Percentiles rank a stretch among this genome's conserved stretches.
Evolutionary conservation across 768 basidiomycete genomes (phyloP).

Genomic region (Vishniacozyma victoriae): DNA sequence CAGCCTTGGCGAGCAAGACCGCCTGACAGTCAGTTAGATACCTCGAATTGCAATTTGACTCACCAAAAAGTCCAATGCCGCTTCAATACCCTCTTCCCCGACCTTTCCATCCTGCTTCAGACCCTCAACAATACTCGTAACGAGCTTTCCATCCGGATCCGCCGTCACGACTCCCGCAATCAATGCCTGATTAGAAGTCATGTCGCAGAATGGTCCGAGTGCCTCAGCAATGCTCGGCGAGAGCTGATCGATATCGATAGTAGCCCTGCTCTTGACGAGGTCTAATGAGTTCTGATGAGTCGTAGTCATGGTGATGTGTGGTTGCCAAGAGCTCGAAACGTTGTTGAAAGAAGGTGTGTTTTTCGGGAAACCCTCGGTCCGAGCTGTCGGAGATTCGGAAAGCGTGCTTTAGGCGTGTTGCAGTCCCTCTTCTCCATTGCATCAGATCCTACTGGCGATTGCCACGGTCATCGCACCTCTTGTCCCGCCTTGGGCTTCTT

Average conservation of each 20-base stretch:
- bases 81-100: neutral
- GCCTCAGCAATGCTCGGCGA: slow-evolving; percentile 4
- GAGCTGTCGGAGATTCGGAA: no score
- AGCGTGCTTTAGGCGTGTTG: no score
- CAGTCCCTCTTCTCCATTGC: no score
- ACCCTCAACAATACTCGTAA: slow-evolving; percentile 1
- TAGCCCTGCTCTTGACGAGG: no score
- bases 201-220: slow-evolving; percentile 13
- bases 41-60: neutral
- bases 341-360: no score
- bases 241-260: slow-evolving; percentile 12
- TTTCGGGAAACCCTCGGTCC: no score
- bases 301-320: no score
- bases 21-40: slow-evolving; percentile 1
- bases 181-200: slow-evolving; percentile 9
- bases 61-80: slow-evolving; percentile 9
- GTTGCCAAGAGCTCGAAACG: no score
- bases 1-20: slow-evolving; percentile 8
- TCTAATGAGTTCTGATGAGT: no score
- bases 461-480: no score
- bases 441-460: no score
- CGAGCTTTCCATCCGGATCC: neutral
- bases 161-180: slow-evolving; percentile 1
- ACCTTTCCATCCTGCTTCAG: neutral
- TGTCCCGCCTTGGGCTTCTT: no score